A percentile compares a stretch with the other conserved stretches of the same genome.
These are phyloP conservation scores for Aspergillus sp. DNA, from an alignment of 2,329 filamentous ascomycete species.

Conservation along the genomic window DNA sequence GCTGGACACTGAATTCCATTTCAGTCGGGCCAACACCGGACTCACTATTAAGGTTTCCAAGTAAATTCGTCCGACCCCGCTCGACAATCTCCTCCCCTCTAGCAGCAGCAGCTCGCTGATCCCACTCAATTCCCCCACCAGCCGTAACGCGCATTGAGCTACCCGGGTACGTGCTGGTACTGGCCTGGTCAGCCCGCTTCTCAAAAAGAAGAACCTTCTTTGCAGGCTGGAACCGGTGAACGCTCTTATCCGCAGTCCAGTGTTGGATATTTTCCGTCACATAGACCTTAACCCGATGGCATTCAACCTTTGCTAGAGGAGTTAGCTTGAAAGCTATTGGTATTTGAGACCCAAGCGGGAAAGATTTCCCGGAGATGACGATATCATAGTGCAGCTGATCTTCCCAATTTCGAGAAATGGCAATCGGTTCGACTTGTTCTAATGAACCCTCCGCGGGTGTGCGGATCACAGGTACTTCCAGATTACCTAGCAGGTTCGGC, in stretches of 20 bases:
- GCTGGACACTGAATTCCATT: constrained; percentile 89
- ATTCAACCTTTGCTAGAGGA: constrained; percentile 87
- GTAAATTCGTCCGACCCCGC: constrained; percentile 64
- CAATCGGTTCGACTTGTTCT: constrained; percentile 89
- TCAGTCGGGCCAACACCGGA: constrained; percentile 82
- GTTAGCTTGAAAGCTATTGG: constrained; percentile 94
- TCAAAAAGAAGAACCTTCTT: constrained; percentile 85
- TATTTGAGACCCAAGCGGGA: constrained; percentile 81
- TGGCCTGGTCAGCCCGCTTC: constrained; percentile 76
- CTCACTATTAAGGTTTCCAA: constrained; percentile 78
- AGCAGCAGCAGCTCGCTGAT: constrained; percentile 57
- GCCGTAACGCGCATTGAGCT: constrained; percentile 75
- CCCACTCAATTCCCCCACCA: constrained; percentile 75
- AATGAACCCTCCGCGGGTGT: constrained; percentile 84
- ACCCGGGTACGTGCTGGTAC: constrained; percentile 70
- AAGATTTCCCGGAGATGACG: constrained; percentile 92
- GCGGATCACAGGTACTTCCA: constrained; percentile 80
- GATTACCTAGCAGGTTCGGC: constrained; percentile 77
- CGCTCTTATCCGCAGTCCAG: constrained; percentile 80
- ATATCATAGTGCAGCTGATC: constrained; percentile 96
- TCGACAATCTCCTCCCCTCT: constrained; percentile 56
- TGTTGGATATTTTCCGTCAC: constrained; percentile 90
- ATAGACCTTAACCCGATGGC: constrained; percentile 88
- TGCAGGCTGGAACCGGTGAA: constrained; percentile 79
- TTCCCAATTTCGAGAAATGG: constrained; percentile 91